Percentiles rank a stretch among this genome's conserved stretches.
These are phyloP conservation scores for Nannochloropsis granulata DNA, from an alignment of 108 stramenopile species.

Conservation along the genomic window DNA sequence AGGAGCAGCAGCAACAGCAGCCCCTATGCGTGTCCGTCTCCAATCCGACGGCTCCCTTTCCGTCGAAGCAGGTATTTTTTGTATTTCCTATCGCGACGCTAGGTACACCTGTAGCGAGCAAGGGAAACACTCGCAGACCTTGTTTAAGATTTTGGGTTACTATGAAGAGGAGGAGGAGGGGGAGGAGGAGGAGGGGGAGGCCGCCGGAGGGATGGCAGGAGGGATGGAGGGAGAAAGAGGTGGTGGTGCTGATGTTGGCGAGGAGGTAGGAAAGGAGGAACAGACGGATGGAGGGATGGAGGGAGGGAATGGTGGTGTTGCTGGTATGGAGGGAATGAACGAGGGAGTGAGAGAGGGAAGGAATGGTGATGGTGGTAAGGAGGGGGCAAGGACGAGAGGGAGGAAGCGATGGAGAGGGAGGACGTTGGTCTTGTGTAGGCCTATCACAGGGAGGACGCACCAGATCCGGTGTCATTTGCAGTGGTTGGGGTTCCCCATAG, in stretches of 20 bases:
- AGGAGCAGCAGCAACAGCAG: not conserved
- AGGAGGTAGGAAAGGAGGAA: no score
- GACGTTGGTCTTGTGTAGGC: conserved; percentile 37
- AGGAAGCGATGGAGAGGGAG: not conserved
- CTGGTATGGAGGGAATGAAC: no score
- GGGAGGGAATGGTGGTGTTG: no score
- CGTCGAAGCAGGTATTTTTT: not conserved
- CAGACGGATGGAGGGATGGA: no score
- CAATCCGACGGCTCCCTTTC: not conserved
- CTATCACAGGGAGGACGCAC: conserved; percentile 63
- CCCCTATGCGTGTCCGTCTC: not conserved
- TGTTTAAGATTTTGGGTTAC: not conserved
- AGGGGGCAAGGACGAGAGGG: not conserved
- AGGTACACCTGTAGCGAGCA: not conserved
- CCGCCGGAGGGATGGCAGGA: no score
- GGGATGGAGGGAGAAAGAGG: no score
- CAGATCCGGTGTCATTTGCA: conserved; percentile 70
- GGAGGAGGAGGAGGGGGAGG: not conserved
- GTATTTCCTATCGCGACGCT: not conserved
- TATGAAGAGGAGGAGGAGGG: not conserved
- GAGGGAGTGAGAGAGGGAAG: not conserved
- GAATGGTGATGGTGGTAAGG: not conserved
- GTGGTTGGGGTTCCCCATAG: conserved; percentile 59
- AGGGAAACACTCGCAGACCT: not conserved
- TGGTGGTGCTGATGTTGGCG: no score